These are phyloP conservation scores for Komagataella phaffii DNA, from an alignment of 805 yeast genomes.

Conservation along the genomic window DNA sequence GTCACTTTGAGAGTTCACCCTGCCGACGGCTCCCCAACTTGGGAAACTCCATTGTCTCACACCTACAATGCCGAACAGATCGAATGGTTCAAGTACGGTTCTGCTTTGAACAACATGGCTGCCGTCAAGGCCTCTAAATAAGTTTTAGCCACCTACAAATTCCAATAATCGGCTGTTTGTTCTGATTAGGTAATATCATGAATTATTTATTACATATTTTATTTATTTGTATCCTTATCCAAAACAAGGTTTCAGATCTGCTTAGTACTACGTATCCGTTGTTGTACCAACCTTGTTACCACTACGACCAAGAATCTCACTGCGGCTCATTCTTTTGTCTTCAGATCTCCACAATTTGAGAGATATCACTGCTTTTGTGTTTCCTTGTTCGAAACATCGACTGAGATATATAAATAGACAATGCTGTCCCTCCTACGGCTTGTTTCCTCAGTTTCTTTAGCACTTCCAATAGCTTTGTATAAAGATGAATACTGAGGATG, in stretches of 20 bases:
- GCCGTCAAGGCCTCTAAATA: constrained; percentile 6
- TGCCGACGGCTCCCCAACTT: constrained; percentile 53
- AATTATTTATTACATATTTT: background rate
- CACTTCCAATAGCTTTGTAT: background rate
- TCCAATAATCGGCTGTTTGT: background rate
- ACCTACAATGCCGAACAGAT: constrained; percentile 95
- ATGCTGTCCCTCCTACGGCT: background rate
- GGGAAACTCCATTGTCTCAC: constrained; percentile 90
- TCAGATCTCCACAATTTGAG: background rate
- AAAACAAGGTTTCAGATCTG: background rate
- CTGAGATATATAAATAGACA: background rate
- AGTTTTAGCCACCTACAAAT: background rate
- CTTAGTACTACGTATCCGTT: background rate
- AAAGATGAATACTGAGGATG: background rate
- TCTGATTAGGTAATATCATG: background rate
- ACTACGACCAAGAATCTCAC: background rate
- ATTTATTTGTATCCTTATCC: background rate
- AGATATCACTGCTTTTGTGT: background rate
- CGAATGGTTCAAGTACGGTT: constrained; percentile 98
- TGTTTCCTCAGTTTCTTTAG: background rate
- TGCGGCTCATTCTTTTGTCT: background rate
- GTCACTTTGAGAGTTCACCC: constrained; percentile 66
- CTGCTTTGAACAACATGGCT: constrained; percentile 90
- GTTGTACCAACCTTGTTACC: background rate
- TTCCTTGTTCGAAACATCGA: background rate